Percentiles rank a stretch among this genome's conserved stretches.
These are phyloP conservation scores for Apiosordaria backusii DNA, from an alignment of 495 filamentous ascomycete species.

Conservation along the genomic window DNA sequence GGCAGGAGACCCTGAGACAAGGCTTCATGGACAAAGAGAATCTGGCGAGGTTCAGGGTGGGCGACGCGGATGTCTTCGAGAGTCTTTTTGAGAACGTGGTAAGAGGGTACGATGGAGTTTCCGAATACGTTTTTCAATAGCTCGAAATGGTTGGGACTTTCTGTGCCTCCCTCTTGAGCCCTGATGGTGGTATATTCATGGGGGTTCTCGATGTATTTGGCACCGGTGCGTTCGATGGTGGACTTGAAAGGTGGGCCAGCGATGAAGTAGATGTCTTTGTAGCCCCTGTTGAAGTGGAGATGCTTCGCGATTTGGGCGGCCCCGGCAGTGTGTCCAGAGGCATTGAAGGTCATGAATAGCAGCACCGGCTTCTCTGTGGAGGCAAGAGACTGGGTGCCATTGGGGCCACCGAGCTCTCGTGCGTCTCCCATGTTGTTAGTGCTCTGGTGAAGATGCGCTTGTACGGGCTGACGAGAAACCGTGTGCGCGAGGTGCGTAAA, in stretches of 20 bases:
- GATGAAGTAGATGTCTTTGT: slow-evolving; percentile 30
- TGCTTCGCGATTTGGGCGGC: slow-evolving; percentile 18
- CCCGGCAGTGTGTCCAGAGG: slow-evolving; percentile 16
- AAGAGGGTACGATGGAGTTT: slow-evolving; percentile 16
- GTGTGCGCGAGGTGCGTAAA: too few relatives aligned
- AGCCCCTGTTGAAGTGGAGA: slow-evolving; percentile 28
- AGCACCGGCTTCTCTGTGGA: slow-evolving; percentile 26
- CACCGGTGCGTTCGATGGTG: slow-evolving; percentile 10
- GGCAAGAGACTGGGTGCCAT: background rate
- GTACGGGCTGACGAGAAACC: background rate
- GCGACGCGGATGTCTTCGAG: slow-evolving; percentile 21
- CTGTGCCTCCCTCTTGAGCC: background rate
- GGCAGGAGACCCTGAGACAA: slow-evolving; percentile 30
- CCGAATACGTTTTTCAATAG: slow-evolving; percentile 18
- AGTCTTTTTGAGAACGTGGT: slow-evolving; percentile 27
- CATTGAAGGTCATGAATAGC: slow-evolving; percentile 9
- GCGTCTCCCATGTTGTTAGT: background rate
- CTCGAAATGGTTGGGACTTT: background rate
- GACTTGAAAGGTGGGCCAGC: slow-evolving; percentile 29
- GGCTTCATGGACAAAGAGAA: slow-evolving; percentile 33
- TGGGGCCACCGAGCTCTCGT: background rate
- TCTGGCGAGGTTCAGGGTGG: slow-evolving; percentile 19
- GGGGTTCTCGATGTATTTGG: slow-evolving; percentile 17
- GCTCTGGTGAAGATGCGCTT: background rate
- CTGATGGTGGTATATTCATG: background rate